A percentile compares a stretch with the other conserved stretches of the same genome.
Conservation (phyloP, 495 filamentous ascomycete genomes). For the Geopyxis carbonaria region DNA sequence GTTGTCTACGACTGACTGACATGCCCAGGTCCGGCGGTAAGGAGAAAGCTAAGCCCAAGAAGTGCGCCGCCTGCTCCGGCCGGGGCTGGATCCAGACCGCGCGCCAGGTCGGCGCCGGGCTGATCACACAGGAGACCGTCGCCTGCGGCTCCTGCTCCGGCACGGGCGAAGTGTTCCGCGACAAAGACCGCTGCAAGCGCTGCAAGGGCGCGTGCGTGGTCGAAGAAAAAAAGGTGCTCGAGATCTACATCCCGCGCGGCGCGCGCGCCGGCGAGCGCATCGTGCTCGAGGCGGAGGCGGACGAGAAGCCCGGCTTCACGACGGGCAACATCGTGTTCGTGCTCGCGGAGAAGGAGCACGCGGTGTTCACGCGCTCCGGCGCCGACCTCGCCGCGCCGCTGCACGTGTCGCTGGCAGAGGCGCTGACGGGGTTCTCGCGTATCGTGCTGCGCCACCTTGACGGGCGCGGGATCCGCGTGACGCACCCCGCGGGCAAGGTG, state of each 20-base stretch:
- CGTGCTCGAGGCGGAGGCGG: slow-evolving; percentile 81
- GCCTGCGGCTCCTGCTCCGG: slow-evolving; percentile 65
- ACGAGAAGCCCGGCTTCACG: slow-evolving; percentile 77
- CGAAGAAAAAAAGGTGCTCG: slow-evolving; percentile 76
- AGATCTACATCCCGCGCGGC: slow-evolving; percentile 88
- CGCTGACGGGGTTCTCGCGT: slow-evolving; percentile 73
- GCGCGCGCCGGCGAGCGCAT: slow-evolving; percentile 79
- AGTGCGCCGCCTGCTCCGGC: slow-evolving; percentile 70
- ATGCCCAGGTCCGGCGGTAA: slow-evolving; percentile 51
- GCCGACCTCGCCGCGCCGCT: slow-evolving; percentile 67
- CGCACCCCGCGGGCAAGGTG: slow-evolving; percentile 55
- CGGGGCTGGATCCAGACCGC: slow-evolving; percentile 53
- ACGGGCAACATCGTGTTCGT: slow-evolving; percentile 88
- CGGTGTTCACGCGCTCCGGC: slow-evolving; percentile 61
- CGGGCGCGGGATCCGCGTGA: slow-evolving; percentile 71
- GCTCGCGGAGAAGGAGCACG: slow-evolving; percentile 64
- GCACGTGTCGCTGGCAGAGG: slow-evolving; percentile 64
- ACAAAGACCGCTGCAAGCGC: slow-evolving; percentile 95
- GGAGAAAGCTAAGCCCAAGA: slow-evolving; percentile 70
- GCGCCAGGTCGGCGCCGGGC: slow-evolving; percentile 59
- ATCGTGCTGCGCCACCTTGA: slow-evolving; percentile 88
- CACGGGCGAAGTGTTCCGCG: slow-evolving; percentile 65
- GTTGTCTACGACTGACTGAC: background rate
- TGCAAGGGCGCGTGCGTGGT: slow-evolving; percentile 78
- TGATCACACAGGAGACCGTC: slow-evolving; percentile 58